Base-by-base conservation (phyloP, 2,329 filamentous ascomycete genomes). In the Colletotrichum theobromicola region DNA sequence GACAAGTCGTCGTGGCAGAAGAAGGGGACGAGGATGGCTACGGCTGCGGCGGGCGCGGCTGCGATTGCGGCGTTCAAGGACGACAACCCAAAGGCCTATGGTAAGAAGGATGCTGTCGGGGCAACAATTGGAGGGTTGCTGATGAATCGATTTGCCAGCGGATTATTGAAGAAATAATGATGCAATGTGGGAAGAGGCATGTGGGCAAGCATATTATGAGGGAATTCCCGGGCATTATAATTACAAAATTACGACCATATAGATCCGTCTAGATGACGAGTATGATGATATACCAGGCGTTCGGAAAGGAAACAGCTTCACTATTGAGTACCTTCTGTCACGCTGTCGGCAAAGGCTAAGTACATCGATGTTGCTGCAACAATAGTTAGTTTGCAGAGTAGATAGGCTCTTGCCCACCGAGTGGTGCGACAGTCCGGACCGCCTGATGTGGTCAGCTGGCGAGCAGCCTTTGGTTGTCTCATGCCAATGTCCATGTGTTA, bases 21-120 rank as follows among this genome's bases (percentile, higher is more conserved):
- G 61, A 77, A 77, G 65, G 74, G 74, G 5, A 67, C 60, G 15
- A 66, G 35, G 55, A 60, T 77, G 34, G 76, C 74, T 1, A 76
- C 76, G 15, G 76, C 76, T 4, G 76, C 76, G 15, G 76, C 74
- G 4, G 76, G 76, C 1, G 76, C 76, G 15, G 76, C 74, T 28
- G 76, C 76, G 28, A 68, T 77, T 7, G 76, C 76, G 24, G 76
- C 76, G 10, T 72, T 77, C 60, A 77, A 74, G 28, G 70, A 71
- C 16, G 35, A 64, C 10, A 26, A 24, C 18, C 58, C 68, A 7
- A 68, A 69, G 15, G 66, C 67, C 2, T 42, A 66, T 10, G 66
- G 74, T 3, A 67, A 64, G 62, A 67, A 55, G 37, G 65, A 68
- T 3, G 60, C 72, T 15, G 21, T 77, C 15, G 66, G 76, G 28